Base-by-base conservation (phyloP, 305 asterid genomes). In the Salvia sclarea region DNA sequence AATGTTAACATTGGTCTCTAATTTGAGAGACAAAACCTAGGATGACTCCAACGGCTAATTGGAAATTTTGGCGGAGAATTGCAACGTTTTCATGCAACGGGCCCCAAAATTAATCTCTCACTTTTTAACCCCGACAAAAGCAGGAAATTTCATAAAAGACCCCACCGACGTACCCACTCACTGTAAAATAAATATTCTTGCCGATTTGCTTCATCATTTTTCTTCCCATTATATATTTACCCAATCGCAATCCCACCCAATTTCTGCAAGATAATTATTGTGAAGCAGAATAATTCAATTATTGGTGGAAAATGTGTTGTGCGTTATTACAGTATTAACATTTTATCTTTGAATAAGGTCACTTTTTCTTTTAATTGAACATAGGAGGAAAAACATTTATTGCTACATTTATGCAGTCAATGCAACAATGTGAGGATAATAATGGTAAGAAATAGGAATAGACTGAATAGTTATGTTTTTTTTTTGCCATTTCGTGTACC, bases 41-140 rank as follows among this genome's bases (percentile, higher is more conserved):
- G 2, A 55, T 1, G 20, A 8, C 6, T 45, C 69, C 75, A 78
- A 78, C 83, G 82, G 83, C 82, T 78, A 8, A 35, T 70, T 58
- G 55, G 52, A 70, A 37, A 31, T 8, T 53, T 12, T 35, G 71
- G 66, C 68, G 9, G n/a, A 14, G n/a, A 54, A 61, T 43, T 30
- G 60, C 48, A 61, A 4, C 40, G n/a, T 38, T 59, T 68, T 28
- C 38, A 45, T 52, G 59, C 2, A 10, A 52, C 33, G 79, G 82
- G 65, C 11, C 79, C 76, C 76, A 16, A 68, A 63, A 41, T 25
- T 61, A 63, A 41, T 25, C 30, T 25, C 4, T 25, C 30, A 25
- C 2, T 25, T 25, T 25, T 25, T 25, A 25, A 25, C 30, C 30
- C 30, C 30, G 30, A 25, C 30, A 25, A 25, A 25, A 25, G 30